These are phyloP conservation scores for Dianthus caryophyllus DNA, from an alignment of 148 eudicot species.

Conservation along the genomic window DNA sequence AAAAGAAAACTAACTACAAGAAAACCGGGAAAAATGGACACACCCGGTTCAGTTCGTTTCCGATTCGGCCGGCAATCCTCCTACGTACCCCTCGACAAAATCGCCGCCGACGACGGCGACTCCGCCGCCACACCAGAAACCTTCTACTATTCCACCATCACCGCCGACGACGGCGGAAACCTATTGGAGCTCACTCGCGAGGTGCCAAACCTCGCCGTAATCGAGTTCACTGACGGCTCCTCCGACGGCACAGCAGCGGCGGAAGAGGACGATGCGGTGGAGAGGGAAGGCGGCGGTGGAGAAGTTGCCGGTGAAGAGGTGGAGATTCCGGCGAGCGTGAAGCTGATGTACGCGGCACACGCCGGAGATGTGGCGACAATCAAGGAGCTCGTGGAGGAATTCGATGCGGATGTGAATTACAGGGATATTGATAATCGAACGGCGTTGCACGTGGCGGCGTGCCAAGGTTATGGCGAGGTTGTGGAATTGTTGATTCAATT, in stretches of 20 bases:
- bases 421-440: constrained; percentile 75
- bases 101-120: neutral
- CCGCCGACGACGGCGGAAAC: neutral
- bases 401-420: constrained; percentile 60
- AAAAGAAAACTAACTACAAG: neutral
- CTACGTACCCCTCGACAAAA: constrained; percentile 23
- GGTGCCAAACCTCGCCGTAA: constrained; percentile 13
- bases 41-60: constrained; percentile 42
- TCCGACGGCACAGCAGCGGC: constrained; percentile 20
- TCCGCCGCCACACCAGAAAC: constrained; percentile 1
- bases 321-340: constrained; percentile 48
- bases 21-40: constrained; percentile 15
- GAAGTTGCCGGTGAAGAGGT: constrained; percentile 13
- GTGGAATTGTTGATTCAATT: constrained; percentile 49
- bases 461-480: constrained; percentile 68
- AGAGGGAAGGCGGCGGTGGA: neutral
- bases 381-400: constrained; percentile 46
- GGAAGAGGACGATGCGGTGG: constrained; percentile 14
- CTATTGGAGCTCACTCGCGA: neutral
- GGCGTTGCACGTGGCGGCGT: constrained; percentile 79
- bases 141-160: constrained; percentile 26
- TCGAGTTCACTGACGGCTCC: constrained; percentile 26
- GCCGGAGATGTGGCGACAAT: constrained; percentile 77
- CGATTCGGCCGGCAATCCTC: constrained; percentile 70
- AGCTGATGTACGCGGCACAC: constrained; percentile 63